These are phyloP conservation scores for Aspergillus cejpii DNA, from an alignment of 2,329 filamentous ascomycete species.

Conservation along the genomic window DNA sequence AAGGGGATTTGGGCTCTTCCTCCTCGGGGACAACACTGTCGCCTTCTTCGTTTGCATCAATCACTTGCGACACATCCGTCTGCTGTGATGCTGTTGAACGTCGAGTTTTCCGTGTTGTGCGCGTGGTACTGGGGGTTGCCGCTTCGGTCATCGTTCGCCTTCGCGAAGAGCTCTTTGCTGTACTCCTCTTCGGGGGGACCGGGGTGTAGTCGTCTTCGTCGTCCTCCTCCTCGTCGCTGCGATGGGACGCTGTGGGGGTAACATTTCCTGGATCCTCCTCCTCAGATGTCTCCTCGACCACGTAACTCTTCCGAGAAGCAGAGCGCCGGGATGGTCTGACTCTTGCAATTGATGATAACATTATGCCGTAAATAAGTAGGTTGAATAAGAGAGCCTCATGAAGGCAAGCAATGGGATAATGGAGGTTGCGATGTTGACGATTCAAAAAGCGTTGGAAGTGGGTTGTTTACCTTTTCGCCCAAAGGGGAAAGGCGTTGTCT, in stretches of 20 bases:
- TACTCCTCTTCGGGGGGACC: slow-evolving; percentile 53
- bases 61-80: slow-evolving; percentile 54
- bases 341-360: slow-evolving; percentile 35
- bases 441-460: slow-evolving; percentile 24
- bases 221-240: slow-evolving; percentile 58
- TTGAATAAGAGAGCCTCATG: slow-evolving; percentile 22
- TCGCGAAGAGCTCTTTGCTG: slow-evolving; percentile 51
- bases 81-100: slow-evolving; percentile 45
- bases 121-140: slow-evolving; percentile 39
- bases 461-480: slow-evolving; percentile 36
- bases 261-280: slow-evolving; percentile 55
- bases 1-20: slow-evolving; percentile 48
- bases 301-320: slow-evolving; percentile 60
- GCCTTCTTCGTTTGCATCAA: slow-evolving; percentile 31
- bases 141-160: slow-evolving; percentile 47
- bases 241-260: slow-evolving; percentile 38
- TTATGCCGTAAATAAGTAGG: slow-evolving; percentile 19
- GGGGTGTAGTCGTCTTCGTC: slow-evolving; percentile 74
- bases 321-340: slow-evolving; percentile 55
- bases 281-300: slow-evolving; percentile 73
- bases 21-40: slow-evolving; percentile 30
- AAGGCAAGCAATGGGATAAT: slow-evolving; percentile 18
- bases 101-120: slow-evolving; percentile 31
- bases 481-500: slow-evolving; percentile 28
- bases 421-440: slow-evolving; percentile 11